phyloP scores from a whole-genome alignment of 352 stramenopile species.

The Phytopythium aichiense region DNA sequence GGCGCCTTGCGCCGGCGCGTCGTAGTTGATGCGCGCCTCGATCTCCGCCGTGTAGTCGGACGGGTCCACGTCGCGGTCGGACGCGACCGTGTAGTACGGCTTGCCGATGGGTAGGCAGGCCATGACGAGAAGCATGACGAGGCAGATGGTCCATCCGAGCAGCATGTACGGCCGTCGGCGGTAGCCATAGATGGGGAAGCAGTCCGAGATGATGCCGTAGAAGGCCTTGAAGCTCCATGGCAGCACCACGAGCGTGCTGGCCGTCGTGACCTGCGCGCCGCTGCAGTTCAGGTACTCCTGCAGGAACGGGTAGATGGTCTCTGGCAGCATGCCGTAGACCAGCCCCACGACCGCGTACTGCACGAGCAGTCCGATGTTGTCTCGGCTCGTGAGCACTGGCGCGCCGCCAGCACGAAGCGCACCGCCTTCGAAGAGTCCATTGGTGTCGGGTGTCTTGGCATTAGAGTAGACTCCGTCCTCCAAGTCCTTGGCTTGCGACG shows the following conservation, averaged over 20 bases:
- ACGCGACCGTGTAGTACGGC: conserved; percentile 41
- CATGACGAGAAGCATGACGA: conserved; percentile 43
- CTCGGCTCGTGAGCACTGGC: conserved; percentile 23
- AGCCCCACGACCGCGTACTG: conserved; percentile 51
- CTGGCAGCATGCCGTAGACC: conserved; percentile 40
- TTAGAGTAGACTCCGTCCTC: conserved; percentile 21
- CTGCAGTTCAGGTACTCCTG: conserved; percentile 45
- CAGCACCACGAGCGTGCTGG: conserved; percentile 26
- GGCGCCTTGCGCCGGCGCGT: conserved; percentile 24
- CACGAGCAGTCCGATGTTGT: conserved; percentile 34
- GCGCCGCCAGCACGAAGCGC: conserved; percentile 36
- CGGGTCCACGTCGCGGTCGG: conserved; percentile 11
- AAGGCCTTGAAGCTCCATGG: conserved; percentile 68
- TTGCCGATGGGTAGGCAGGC: conserved; percentile 28
- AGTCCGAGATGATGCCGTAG: conserved; percentile 79
- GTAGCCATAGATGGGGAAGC: conserved; percentile 71
- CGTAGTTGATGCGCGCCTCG: conserved; percentile 25
- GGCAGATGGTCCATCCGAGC: conserved; percentile 49
- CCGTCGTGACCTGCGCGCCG: conserved; percentile 24
- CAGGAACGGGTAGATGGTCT: conserved; percentile 51
- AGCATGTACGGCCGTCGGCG: conserved; percentile 77
- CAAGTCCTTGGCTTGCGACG: conserved; percentile 15
- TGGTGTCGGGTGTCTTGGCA: conserved; percentile 25
- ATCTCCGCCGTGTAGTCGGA: conserved; percentile 22
- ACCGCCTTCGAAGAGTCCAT: conserved; percentile 25